A percentile compares a stretch with the other conserved stretches of the same genome.
phyloP scores from a whole-genome alignment of 495 filamentous ascomycete genomes.

The Penicillium coffeae region DNA sequence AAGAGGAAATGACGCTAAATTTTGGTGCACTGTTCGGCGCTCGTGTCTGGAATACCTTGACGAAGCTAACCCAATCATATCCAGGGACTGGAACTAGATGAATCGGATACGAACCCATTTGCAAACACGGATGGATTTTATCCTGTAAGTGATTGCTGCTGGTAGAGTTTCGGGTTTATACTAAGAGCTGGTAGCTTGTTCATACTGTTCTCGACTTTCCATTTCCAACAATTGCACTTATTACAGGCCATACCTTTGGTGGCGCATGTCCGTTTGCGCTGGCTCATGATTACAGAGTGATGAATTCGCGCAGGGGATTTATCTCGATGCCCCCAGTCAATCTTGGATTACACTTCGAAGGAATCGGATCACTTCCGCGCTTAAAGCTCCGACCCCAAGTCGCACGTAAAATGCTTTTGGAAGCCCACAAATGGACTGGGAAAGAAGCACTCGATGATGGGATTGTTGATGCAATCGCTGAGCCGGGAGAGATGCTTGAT shows the following conservation, averaged over 20 bases:
- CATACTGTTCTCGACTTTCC: conserved; percentile 51
- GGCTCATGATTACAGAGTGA: conserved; percentile 49
- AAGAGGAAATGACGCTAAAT: conserved; percentile 45
- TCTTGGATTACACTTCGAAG: conserved; percentile 48
- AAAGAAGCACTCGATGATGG: conserved; percentile 46
- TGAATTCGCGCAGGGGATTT: conserved; percentile 49
- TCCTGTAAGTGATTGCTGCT: conserved; percentile 18
- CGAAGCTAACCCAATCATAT: not conserved
- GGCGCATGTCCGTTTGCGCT: conserved; percentile 46
- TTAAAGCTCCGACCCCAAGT: conserved; percentile 45
- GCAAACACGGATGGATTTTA: conserved; percentile 51
- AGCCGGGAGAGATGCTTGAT: conserved; percentile 44
- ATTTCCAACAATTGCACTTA: conserved; percentile 47
- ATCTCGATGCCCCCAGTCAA: conserved; percentile 48
- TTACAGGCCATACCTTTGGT: conserved; percentile 52
- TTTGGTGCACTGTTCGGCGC: conserved; percentile 43
- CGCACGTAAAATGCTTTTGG: conserved; percentile 49
- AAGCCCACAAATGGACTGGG: conserved; percentile 49
- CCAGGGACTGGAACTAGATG: conserved; percentile 46
- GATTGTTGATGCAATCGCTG: conserved; percentile 45
- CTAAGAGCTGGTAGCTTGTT: conserved; percentile 28
- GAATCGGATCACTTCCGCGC: conserved; percentile 45
- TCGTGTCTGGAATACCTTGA: no score
- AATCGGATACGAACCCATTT: conserved; percentile 42
- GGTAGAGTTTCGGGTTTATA: no score